Evolutionary conservation across 192 early-diverging fungal species (phyloP), one percentile per base, ranked within the genome.

Genomic region (Gaertneriomyces sp.): DNA sequence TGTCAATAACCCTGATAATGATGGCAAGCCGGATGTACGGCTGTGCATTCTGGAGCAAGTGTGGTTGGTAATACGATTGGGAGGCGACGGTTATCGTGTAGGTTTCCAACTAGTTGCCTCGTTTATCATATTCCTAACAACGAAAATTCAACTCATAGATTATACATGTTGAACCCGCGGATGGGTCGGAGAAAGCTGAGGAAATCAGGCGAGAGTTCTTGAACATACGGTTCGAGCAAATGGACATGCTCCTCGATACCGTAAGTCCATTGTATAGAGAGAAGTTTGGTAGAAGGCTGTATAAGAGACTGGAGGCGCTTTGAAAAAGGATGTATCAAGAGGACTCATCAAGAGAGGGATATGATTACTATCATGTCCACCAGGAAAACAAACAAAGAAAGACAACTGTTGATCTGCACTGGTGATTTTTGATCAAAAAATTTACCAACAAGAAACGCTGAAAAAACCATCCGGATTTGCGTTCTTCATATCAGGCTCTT

Each of bases 201-300:
- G n/a, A 51, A 51, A 51, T n/a, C n/a, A 17, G n/a, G 5, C 20
- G 20, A 6, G 20, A 51, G 4, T 51, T 51, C n/a, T 20, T 6
- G 25, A 6, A 6, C 20, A 20, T 6, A 20, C 3, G 49, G 49
- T 73, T 70, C 63, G 71, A 73, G 39, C 52, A 51, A 33, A 60
- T 73, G 65, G 71, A 69, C 17, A 66, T 51, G 12, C 65, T 73
- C 10, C 45, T 73, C 38, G 63, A 69, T 56, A 61, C 71, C 41
- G 65, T 73, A 19, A 72, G 69, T 8, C 58, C 58, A 20, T 66
- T 61, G 56, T 73, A 69, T 43, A 58, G 71, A 20, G 59, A 56
- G 41, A 64, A 52, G 43, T 66, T 72, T 41, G 63, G 60, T 38
- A 55, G 58, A 43, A 42, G 55, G 7, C 44, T 72, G 17, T 68